Percentiles rank a stretch among this genome's conserved stretches.
phyloP scores from a whole-genome alignment of 2,329 filamentous ascomycete genomes.

The Penicillium sp. region DNA sequence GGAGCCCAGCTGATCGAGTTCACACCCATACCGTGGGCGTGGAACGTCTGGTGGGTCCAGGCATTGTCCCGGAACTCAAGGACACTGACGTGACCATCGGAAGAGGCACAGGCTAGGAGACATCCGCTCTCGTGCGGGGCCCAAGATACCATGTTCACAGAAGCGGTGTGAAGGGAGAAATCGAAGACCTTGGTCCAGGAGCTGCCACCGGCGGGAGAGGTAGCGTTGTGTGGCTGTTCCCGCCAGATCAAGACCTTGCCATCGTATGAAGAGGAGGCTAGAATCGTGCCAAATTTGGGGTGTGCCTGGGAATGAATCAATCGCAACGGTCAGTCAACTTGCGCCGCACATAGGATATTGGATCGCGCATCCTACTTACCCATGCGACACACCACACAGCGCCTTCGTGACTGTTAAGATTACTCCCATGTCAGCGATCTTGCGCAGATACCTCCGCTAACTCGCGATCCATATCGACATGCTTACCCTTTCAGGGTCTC shows the following conservation, averaged over 20 bases:
- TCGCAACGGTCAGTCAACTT: conserved; percentile 21
- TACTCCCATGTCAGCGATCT: conserved; percentile 20
- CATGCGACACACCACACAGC: conserved; percentile 98
- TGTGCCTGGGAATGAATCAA: conserved; percentile 66
- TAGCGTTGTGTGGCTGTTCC: conserved; percentile 66
- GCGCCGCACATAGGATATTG: conserved; percentile 3
- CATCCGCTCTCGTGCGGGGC: conserved; percentile 96
- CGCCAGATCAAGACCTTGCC: conserved; percentile 99
- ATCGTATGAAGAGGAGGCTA: conserved; percentile 94
- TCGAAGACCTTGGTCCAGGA: conserved; percentile 89
- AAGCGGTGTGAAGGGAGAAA: conserved; percentile 91
- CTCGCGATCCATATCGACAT: neutral
- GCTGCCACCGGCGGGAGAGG: conserved; percentile 53
- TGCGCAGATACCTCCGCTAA: neutral
- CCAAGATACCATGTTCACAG: conserved; percentile 96
- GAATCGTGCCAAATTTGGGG: conserved; percentile 97
- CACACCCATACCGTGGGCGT: conserved; percentile 89
- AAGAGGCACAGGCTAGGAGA: conserved; percentile 90
- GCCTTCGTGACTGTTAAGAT: conserved; percentile 79
- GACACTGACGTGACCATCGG: conserved; percentile 90
- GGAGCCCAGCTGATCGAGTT: conserved; percentile 97
- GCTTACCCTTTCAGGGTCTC: conserved; percentile 92
- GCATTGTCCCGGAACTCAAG: conserved; percentile 97
- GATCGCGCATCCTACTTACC: conserved; percentile 54
- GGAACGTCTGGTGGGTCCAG: conserved; percentile 88